Base-by-base conservation (phyloP, 352 stramenopile species). In the Pythium periplocum region DNA sequence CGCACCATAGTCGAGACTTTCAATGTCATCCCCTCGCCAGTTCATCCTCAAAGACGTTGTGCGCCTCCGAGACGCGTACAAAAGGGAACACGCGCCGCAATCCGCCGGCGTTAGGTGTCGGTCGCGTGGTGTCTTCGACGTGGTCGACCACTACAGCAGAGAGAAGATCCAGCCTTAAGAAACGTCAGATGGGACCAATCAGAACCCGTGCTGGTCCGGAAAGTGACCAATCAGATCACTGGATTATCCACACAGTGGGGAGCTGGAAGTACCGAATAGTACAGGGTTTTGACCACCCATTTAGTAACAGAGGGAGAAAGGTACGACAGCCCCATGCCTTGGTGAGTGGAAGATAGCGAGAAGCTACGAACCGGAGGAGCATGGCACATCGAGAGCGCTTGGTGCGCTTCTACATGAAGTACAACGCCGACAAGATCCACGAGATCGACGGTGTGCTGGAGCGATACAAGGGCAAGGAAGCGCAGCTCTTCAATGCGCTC, bases 1-100 rank as follows among this genome's bases (percentile, higher is more conserved):
- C 50, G 51, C 62, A 93, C 83, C 83, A 75, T 93, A 93, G 61
- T 93, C 83, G 45, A 91, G 59, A 57, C 77, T 90, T 66, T 93
- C 83, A 42, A 91, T 58, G 55, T 91, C 83, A 46, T 58, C 61
- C 64, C 69, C 78, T 52, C 68, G 76, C 80, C 80, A 90, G 40
- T 80, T 61, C 68, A 90, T 84, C 17, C 17, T 26, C 17, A 26
- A 26, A 26, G 17, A 26, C 17, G 17, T 26, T 26, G 17, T 26
- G 17, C 17, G 17, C 17, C 17, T 26, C 17, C 17, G 17, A 26
- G 17, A 26, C 17, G 17, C 17, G 17, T 26, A 26, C 17, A 26
- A 26, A 26, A 26, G 17, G 17, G 17, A 26, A 26, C 17, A 26
- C 17, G 17, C 17, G 17, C 17, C 17, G 17, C 17, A 26, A 26